phyloP scores from a whole-genome alignment of 2,329 filamentous ascomycete genomes.

The Fusarium sp. region DNA sequence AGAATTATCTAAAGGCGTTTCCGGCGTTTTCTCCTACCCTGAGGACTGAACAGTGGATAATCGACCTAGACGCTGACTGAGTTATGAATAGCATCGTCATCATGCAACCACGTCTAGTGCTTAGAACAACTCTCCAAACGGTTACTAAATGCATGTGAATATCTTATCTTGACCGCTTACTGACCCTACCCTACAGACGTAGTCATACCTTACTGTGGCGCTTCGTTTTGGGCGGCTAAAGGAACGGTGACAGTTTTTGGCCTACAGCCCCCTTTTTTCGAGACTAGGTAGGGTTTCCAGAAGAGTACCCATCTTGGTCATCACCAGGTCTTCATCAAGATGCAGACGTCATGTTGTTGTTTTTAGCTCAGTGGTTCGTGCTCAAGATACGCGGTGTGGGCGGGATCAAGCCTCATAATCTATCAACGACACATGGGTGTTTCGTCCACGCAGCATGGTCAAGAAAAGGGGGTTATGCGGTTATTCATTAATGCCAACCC shows the following conservation, averaged over 20 bases:
- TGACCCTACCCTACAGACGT: background rate
- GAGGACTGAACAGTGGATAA: background rate
- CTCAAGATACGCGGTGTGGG: conserved; percentile 28
- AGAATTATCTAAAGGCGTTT: too few relatives aligned
- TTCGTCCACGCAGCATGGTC: conserved; percentile 20
- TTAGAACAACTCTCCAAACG: background rate
- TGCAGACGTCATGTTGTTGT: conserved; percentile 34
- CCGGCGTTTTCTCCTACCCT: too few relatives aligned
- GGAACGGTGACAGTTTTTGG: background rate
- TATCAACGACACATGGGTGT: conserved; percentile 27
- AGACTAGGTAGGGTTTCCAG: conserved; percentile 28
- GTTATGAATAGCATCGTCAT: background rate
- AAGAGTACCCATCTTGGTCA: conserved; percentile 11
- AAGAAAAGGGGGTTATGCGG: conserved; percentile 36
- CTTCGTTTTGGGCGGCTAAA: background rate
- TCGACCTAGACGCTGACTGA: background rate
- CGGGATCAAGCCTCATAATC: conserved; percentile 29
- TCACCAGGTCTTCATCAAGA: conserved; percentile 22
- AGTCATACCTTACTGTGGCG: conserved; percentile 29
- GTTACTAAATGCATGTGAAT: background rate
- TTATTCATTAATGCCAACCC: conserved; percentile 6
- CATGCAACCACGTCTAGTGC: background rate
- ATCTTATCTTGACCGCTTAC: background rate
- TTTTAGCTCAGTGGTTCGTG: conserved; percentile 27
- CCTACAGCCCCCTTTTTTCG: conserved; percentile 1